Evolutionary conservation across 1,284 basidiomycete species (phyloP), one percentile per base, ranked within the genome.

Genomic region (Melanopsichium pennsylvanicum): DNA sequence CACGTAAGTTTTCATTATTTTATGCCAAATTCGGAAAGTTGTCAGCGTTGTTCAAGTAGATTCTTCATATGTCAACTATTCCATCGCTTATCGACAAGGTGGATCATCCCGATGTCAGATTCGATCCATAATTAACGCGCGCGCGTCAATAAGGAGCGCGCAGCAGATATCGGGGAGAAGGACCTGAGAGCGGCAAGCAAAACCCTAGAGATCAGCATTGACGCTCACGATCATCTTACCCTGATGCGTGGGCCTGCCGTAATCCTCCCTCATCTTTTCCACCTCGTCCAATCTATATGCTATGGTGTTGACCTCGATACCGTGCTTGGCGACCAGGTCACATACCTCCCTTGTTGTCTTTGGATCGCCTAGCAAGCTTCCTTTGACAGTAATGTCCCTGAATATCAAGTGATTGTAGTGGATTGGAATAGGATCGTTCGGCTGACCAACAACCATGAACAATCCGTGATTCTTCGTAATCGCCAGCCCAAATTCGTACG

Each of bases 401-500:
- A 74, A 74, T 46, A 55, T 73, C 4, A 74, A 19, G 13, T 69
- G 47, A 27, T 71, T 63, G 25, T 63, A 51, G 34, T 72, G 58
- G 18, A 74, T 52, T 5, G 63, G 57, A 5, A 74, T 57, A 6
- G 72, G 58, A 0, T 57, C 51, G 25, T 64, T 50, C 4, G 70
- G 70, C 38, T 71, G 63, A 0, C 72, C 72, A 5, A 74, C 66
- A 23, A 73, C 70, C 57, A 60, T 47, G 34, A 68, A 56, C 12
- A 61, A 26, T 7, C 70, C 70, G 33, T 72, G 70, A 15, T 52
- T 63, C 34, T 72, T 60, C 2, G 60, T 49, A 25, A 72, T 55
- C 6, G 69, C 45, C 21, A 73, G 55, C 5, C 49, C 46, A 29
- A 66, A 66, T 15, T 54, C 45, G 29, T 59, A 45, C 2, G 72